Base-by-base conservation (phyloP, 2,329 filamentous ascomycete genomes). In the Pestalotiopsis sp. region DNA sequence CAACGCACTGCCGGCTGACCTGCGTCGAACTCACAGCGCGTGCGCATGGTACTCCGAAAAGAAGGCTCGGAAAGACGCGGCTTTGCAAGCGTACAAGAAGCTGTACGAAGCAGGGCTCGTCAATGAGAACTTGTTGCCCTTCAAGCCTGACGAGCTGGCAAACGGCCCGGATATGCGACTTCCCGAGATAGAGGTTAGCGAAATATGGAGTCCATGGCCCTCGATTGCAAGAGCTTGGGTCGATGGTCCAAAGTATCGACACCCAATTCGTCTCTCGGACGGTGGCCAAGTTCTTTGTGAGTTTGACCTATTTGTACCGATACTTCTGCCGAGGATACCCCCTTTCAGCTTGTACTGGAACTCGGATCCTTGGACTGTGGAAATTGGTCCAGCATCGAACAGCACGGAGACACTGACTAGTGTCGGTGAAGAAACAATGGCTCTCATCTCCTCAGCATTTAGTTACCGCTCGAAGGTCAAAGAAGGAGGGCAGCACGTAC, bases 31-130 rank as follows among this genome's bases (percentile, higher is more conserved):
- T 0, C 74, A 80, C 25, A 88, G 91, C 65, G 77, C 78, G 36
- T 71, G 76, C 45, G 71, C 77, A n/a, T 98, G 94, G 94, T 79
- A 72, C 12, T 92, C 90, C 0, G 91, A 96, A 74, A 87, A 85
- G 68, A 90, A 89, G 72, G 94, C 94, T 0, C 90, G 85, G 72
- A 93, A 92, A 75, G 95, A 98, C 78, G 93, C 92, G 1, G 92
- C 93, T 0, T 96, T 97, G 70, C 88, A 93, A 74, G 93, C 94
- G 1, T 97, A 95, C 75, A 80, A 88, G 25, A 84, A 84, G 4
- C 83, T 98, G 0, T 90, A 95, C 75, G 73, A 87, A 7, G 91
- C 87, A 31, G 91, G 92, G 0, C 82, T 98, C 4, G 79, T 98
- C 1, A 94, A 93, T 70, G 88, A 97, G 14, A 86, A 97, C 73